These are phyloP conservation scores for Aspergillus neoniger DNA, from an alignment of 2,329 filamentous ascomycete genomes.

Conservation along the genomic window DNA sequence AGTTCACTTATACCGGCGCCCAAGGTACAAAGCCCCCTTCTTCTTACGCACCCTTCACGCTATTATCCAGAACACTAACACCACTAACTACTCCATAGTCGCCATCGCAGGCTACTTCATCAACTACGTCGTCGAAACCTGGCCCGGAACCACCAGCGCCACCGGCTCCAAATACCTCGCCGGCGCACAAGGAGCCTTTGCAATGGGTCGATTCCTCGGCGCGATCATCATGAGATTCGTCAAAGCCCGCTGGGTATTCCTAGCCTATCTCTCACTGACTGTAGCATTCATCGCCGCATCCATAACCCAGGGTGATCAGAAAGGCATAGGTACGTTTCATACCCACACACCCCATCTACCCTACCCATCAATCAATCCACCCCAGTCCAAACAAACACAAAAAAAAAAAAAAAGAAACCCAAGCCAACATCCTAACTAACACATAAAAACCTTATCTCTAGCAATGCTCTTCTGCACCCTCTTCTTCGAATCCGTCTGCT, in stretches of 20 bases:
- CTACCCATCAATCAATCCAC: background rate
- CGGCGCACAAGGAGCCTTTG: constrained; percentile 72
- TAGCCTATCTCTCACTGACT: constrained; percentile 65
- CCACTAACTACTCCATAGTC: constrained; percentile 31
- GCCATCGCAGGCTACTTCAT: constrained; percentile 65
- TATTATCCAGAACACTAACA: background rate
- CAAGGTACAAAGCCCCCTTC: constrained; percentile 54
- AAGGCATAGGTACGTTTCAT: constrained; percentile 44
- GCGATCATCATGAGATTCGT: constrained; percentile 66
- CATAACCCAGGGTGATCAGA: constrained; percentile 51
- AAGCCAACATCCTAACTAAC: background rate
- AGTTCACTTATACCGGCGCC: constrained; percentile 79
- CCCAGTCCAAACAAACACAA: background rate
- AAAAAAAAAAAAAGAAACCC: too few relatives aligned
- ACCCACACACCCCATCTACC: too few relatives aligned
- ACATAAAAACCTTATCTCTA: constrained; percentile 7
- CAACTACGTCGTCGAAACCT: constrained; percentile 68
- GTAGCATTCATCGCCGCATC: constrained; percentile 60
- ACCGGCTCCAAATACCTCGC: constrained; percentile 69
- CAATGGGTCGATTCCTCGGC: constrained; percentile 70
- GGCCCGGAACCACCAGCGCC: constrained; percentile 55
- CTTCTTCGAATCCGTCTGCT: constrained; percentile 80
- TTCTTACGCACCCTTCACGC: background rate
- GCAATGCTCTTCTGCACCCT: constrained; percentile 68
- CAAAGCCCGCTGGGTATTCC: constrained; percentile 69